A percentile compares a stretch with the other conserved stretches of the same genome.
Conservation (phyloP, 306 rosid species). For the Inga laurina region DNA sequence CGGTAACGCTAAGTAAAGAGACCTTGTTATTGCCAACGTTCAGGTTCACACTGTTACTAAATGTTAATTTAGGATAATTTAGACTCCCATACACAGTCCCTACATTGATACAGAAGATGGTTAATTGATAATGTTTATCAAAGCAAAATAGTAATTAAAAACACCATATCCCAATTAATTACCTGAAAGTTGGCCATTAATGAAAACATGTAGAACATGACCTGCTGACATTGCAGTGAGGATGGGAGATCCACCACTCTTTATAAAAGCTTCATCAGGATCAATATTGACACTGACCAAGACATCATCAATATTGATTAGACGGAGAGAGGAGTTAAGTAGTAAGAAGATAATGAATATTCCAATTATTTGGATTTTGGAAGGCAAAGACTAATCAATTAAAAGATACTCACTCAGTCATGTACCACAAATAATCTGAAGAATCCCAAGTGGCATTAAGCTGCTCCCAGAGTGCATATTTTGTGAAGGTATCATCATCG, state of each 20-base stretch:
- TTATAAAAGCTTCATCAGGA: slow-evolving; percentile 68
- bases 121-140: slow-evolving; percentile 24
- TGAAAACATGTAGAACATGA: slow-evolving; percentile 87
- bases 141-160: not conserved
- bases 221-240: slow-evolving; percentile 87
- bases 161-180: slow-evolving; percentile 11
- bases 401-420: slow-evolving; percentile 82
- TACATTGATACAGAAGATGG: slow-evolving; percentile 36
- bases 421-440: slow-evolving; percentile 94
- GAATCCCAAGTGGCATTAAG: slow-evolving; percentile 70
- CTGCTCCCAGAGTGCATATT: slow-evolving; percentile 75
- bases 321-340: not conserved
- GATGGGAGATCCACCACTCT: slow-evolving; percentile 64
- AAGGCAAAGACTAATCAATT: slow-evolving; percentile 8
- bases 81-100: slow-evolving; percentile 73
- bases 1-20: slow-evolving; percentile 78
- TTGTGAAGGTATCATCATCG: slow-evolving; percentile 46
- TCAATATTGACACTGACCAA: slow-evolving; percentile 69
- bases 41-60: slow-evolving; percentile 61
- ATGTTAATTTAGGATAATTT: slow-evolving; percentile 65
- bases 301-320: slow-evolving; percentile 6
- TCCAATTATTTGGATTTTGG: slow-evolving; percentile 1
- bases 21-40: slow-evolving; percentile 83
- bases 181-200: slow-evolving; percentile 91
- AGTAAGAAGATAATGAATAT: slow-evolving; percentile 15